A percentile compares a stretch with the other conserved stretches of the same genome.
phyloP scores from a whole-genome alignment of 73 alveolate species.

The Blepharisma stoltei region DNA sequence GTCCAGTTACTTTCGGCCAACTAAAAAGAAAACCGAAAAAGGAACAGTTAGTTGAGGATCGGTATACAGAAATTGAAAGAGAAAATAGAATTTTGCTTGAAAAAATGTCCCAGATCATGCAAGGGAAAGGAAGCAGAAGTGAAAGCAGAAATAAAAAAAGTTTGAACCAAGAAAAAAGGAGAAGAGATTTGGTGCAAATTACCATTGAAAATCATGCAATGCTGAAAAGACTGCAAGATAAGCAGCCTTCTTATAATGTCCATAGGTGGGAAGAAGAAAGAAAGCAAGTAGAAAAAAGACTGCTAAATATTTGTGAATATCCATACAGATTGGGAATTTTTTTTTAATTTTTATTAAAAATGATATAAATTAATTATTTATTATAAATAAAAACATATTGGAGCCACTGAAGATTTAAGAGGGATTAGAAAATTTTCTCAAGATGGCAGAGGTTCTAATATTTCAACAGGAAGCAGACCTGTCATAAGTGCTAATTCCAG shows the following conservation, averaged over 20 bases:
- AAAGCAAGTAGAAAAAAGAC: constrained; percentile 29
- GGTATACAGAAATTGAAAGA: constrained; percentile 62
- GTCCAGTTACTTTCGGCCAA: constrained; percentile 47
- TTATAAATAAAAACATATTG: too few relatives aligned
- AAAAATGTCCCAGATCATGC: constrained; percentile 58
- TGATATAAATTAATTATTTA: too few relatives aligned
- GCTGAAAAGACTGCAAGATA: constrained; percentile 51
- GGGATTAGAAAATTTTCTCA: neutral
- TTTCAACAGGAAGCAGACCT: neutral
- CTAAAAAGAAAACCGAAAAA: constrained; percentile 46
- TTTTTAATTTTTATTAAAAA: too few relatives aligned
- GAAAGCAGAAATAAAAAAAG: constrained; percentile 29
- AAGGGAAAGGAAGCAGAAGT: constrained; percentile 2
- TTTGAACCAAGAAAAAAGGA: constrained; percentile 40
- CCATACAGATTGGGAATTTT: constrained; percentile 50
- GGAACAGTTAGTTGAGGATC: constrained; percentile 59
- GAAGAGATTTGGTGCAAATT: constrained; percentile 43
- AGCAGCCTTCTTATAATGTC: constrained; percentile 40
- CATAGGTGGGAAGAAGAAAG: constrained; percentile 55
- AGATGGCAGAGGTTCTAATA: neutral
- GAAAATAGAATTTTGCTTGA: constrained; percentile 61
- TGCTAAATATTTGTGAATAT: constrained; percentile 49
- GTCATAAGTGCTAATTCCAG: constrained; percentile 1
- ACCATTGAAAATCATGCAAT: constrained; percentile 55
- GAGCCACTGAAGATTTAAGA: neutral